Conservation (phyloP, 345 rosid species). For the Eucalyptus tenuipes region DNA sequence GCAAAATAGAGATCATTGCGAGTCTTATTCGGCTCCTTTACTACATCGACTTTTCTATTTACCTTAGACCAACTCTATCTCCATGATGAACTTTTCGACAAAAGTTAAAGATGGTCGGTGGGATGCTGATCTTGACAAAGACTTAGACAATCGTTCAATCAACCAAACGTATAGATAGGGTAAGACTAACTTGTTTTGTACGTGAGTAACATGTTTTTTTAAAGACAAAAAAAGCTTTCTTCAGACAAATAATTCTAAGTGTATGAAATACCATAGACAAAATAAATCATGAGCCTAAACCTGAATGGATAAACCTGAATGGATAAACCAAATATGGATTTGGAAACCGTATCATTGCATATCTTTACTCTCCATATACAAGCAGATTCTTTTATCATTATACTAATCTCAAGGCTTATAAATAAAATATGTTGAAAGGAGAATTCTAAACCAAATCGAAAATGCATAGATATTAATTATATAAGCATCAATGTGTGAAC, state of each 20-base stretch:
- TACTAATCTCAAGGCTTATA: not conserved
- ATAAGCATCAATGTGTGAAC: not conserved
- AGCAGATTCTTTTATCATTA: not conserved
- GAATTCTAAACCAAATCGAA: not conserved
- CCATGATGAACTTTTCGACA: too few species aligned
- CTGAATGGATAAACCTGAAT: accelerated
- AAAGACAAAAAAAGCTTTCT: not conserved
- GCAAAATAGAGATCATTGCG: too few species aligned
- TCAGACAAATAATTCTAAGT: not conserved
- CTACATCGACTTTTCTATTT: too few species aligned
- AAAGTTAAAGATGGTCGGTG: too few species aligned
- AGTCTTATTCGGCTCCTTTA: too few species aligned
- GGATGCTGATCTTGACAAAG: not conserved
- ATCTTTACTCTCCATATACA: not conserved
- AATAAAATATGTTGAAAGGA: not conserved
- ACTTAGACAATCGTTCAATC: not conserved
- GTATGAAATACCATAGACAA: accelerated
- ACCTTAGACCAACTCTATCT: too few species aligned
- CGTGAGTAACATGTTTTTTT: too few species aligned
- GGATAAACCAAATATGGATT: not conserved
- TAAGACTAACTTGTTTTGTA: not conserved
- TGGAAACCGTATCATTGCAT: accelerated
- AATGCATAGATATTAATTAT: not conserved
- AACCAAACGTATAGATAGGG: not conserved
- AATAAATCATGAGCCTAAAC: not conserved